Conservation (phyloP, 345 rosid genomes). For the Ceriops tagal region DNA sequence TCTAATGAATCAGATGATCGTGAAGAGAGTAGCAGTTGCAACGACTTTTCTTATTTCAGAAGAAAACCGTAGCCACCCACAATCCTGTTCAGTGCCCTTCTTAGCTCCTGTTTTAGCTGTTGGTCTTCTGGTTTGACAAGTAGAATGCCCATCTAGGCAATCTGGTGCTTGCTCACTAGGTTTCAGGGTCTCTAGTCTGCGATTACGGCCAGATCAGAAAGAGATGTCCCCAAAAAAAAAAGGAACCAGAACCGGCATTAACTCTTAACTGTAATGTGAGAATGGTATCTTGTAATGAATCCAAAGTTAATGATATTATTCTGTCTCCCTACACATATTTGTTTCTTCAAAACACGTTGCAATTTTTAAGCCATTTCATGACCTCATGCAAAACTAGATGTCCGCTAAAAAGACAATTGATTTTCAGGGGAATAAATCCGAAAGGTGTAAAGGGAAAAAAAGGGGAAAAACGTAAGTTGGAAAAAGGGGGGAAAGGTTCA, state of each 20-base stretch:
- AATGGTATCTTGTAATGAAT: conserved; percentile 12
- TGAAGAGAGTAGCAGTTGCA: conserved; percentile 75
- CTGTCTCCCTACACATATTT: not conserved
- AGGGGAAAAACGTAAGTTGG: not conserved
- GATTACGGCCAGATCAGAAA: conserved; percentile 18
- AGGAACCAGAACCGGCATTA: conserved; percentile 20
- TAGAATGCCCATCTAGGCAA: conserved; percentile 30
- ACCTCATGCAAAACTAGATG: conserved; percentile 18
- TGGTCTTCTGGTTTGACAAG: conserved; percentile 24
- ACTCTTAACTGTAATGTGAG: conserved; percentile 21
- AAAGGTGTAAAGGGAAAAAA: conserved; percentile 6
- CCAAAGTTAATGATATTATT: conserved; percentile 7
- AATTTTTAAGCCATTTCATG: not conserved
- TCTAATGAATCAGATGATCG: conserved; percentile 46
- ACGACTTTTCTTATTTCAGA: conserved; percentile 51
- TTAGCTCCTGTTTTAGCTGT: conserved; percentile 3
- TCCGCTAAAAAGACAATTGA: conserved; percentile 16
- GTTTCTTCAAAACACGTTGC: not conserved
- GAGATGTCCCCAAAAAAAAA: conserved; percentile 14
- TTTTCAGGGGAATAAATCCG: conserved; percentile 18
- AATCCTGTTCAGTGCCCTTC: not conserved
- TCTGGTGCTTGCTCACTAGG: conserved; percentile 24
- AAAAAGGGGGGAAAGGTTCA: not conserved
- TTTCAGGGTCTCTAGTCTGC: conserved; percentile 22
- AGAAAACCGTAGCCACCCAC: conserved; percentile 48